Conservation (phyloP, 2,329 filamentous ascomycete species). For the Fusarium palustre region DNA sequence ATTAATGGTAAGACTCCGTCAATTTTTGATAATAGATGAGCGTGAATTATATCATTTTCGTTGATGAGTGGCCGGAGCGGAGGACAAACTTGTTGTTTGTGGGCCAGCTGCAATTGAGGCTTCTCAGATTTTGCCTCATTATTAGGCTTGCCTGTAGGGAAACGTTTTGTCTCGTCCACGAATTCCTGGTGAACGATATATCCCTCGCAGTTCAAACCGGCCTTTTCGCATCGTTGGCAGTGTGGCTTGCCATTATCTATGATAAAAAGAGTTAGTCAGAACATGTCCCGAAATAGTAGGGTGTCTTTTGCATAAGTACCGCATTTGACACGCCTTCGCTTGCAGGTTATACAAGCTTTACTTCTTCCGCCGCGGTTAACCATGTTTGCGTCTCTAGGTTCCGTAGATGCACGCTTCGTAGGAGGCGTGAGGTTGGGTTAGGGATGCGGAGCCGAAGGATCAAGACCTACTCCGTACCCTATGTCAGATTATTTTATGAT, state of each 20-base stretch:
- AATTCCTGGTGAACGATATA: conserved; percentile 14
- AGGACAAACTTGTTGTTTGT: fast-evolving
- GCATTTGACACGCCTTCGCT: conserved; percentile 29
- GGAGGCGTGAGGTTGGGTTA: not conserved
- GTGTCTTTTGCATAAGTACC: not conserved
- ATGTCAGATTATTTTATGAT: conserved; percentile 5
- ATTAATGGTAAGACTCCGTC: conserved; percentile 13
- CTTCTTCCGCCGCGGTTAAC: conserved; percentile 28
- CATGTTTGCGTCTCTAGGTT: not conserved
- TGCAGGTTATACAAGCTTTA: conserved; percentile 29
- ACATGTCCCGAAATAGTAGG: too few species aligned
- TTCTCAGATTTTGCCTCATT: fast-evolving
- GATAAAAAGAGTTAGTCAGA: not conserved
- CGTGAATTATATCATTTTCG: conserved; percentile 10
- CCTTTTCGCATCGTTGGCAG: conserved; percentile 20
- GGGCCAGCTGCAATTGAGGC: not conserved
- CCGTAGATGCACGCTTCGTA: not conserved
- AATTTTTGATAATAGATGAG: conserved; percentile 10
- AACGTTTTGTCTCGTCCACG: conserved; percentile 16
- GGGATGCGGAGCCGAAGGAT: not conserved
- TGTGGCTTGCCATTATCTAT: conserved; percentile 21
- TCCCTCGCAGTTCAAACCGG: conserved; percentile 4
- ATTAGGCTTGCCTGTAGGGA: not conserved
- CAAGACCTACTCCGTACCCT: too few species aligned
- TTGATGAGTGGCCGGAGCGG: not conserved